These are phyloP conservation scores for Globisporangium parvum DNA, from an alignment of 352 stramenopile genomes.

Conservation along the genomic window DNA sequence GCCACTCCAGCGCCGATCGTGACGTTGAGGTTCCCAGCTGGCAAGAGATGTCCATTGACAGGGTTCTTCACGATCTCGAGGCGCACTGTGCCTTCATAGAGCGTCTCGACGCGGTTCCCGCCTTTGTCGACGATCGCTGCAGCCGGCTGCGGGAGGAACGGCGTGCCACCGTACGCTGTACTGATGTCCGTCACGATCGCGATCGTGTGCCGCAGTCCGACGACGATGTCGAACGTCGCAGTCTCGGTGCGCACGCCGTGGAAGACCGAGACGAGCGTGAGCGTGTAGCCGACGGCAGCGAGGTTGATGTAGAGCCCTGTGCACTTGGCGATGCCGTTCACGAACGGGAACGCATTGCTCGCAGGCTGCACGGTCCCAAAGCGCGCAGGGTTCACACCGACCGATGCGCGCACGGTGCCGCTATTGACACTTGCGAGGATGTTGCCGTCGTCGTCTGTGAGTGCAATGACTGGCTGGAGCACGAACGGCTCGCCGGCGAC, in stretches of 20 bases:
- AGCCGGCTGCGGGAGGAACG: constrained; percentile 72
- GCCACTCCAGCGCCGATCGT: constrained; percentile 47
- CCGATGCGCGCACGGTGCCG: constrained; percentile 45
- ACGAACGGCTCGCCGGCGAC: constrained; percentile 52
- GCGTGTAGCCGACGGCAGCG: constrained; percentile 55
- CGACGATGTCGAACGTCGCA: constrained; percentile 58
- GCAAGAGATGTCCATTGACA: constrained; percentile 40
- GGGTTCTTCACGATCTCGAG: constrained; percentile 72
- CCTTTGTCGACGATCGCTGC: constrained; percentile 74
- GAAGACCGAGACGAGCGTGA: constrained; percentile 55
- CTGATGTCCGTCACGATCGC: constrained; percentile 66
- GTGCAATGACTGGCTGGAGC: constrained; percentile 55
- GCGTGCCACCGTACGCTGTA: constrained; percentile 68
- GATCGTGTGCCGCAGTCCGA: constrained; percentile 56
- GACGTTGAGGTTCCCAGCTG: constrained; percentile 35
- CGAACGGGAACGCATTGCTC: constrained; percentile 50
- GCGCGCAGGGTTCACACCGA: constrained; percentile 43
- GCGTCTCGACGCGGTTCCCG: constrained; percentile 49
- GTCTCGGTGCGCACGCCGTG: constrained; percentile 71
- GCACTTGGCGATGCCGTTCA: constrained; percentile 72
- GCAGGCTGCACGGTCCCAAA: constrained; percentile 47
- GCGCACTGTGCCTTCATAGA: constrained; percentile 44
- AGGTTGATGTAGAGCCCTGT: constrained; percentile 66
- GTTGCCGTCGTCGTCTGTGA: constrained; percentile 74
- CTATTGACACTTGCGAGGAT: constrained; percentile 56